These are phyloP conservation scores for Physaria fendleri DNA, from an alignment of 345 rosid species.

Conservation along the genomic window DNA sequence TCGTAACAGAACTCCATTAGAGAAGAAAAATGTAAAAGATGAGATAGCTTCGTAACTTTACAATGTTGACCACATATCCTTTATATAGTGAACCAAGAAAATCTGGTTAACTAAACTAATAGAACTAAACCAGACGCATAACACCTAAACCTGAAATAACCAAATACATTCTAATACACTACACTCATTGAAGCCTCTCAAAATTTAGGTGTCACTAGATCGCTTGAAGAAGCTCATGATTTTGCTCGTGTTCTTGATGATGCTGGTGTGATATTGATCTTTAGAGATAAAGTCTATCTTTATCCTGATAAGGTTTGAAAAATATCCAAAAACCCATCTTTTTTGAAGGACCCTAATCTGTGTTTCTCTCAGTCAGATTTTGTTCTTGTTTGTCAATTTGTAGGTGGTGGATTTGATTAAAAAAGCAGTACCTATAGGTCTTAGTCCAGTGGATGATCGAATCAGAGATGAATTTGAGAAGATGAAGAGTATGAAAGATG, in stretches of 20 bases:
- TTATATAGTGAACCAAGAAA: no score
- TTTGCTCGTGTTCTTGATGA: slow-evolving; percentile 80
- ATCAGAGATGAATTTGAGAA: slow-evolving; percentile 55
- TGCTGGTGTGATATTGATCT: slow-evolving; percentile 74
- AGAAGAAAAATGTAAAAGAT: no score
- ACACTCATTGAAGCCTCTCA: slow-evolving; percentile 50
- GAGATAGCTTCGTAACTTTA: no score
- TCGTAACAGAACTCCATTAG: no score
- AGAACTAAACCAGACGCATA: no score
- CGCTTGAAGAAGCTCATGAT: slow-evolving; percentile 55
- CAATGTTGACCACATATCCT: no score
- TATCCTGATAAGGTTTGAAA: slow-evolving; percentile 66
- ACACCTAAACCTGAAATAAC: no score
- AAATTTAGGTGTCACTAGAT: slow-evolving; percentile 55
- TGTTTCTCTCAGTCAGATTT: neutral
- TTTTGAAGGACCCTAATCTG: neutral
- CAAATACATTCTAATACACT: no score
- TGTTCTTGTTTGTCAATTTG: neutral
- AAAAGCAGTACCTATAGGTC: slow-evolving; percentile 71
- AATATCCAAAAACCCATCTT: no score
- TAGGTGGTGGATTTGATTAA: slow-evolving; percentile 87
- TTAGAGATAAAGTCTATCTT: slow-evolving; percentile 74
- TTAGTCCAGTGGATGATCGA: slow-evolving; percentile 61
- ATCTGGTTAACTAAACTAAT: no score
- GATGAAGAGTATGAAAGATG: slow-evolving; percentile 66